Evolutionary conservation across 176 grass and related monocot genomes (phyloP).

Genomic region (Leersia perrieri): DNA sequence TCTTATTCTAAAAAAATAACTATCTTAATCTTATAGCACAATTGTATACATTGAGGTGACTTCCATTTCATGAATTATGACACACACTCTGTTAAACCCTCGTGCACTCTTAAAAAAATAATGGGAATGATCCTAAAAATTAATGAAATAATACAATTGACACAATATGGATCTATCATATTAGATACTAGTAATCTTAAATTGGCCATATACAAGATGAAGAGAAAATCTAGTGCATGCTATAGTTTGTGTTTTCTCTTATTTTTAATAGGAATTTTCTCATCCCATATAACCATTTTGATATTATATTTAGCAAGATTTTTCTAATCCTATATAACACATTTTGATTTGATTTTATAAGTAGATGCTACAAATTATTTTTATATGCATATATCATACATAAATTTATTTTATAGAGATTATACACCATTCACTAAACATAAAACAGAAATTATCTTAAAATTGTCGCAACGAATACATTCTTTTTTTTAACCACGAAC

Average conservation of each 20-base stretch:
- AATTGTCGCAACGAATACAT: slow-evolving; percentile 13
- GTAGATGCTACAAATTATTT: neutral
- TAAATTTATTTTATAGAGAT: neutral
- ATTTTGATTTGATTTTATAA: neutral
- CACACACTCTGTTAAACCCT: neutral
- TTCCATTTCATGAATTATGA: neutral
- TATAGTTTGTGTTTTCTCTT: too few relatives aligned
- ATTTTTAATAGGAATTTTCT: neutral
- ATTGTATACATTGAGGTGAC: neutral
- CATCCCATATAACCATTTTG: too few relatives aligned
- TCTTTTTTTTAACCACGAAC: slow-evolving; percentile 12
- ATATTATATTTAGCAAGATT: neutral
- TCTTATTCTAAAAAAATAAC: neutral
- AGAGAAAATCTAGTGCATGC: neutral
- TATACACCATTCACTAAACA: neutral
- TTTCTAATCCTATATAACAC: neutral
- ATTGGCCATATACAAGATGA: neutral
- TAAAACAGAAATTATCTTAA: neutral
- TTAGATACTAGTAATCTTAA: neutral
- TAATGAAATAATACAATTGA: neutral
- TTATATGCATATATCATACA: neutral
- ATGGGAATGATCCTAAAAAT: neutral
- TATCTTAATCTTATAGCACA: neutral
- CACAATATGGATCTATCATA: neutral
- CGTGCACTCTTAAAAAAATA: neutral